Conservation (phyloP, 169 alveolate species). For the Eimeria necatrix region DNA sequence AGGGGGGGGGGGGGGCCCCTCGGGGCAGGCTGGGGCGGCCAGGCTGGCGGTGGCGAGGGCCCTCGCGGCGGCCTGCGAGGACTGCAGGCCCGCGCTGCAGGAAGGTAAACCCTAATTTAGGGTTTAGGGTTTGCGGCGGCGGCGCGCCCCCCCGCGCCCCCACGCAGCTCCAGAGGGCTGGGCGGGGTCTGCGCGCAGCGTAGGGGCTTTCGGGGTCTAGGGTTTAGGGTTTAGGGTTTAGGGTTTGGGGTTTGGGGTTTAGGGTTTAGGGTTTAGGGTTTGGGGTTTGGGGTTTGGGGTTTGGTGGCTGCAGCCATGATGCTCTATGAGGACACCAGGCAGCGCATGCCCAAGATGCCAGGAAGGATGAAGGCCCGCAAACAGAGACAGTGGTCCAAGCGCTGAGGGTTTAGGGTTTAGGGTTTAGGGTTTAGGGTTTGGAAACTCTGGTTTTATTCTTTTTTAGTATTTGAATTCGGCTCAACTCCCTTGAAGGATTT, state of each 20-base stretch:
- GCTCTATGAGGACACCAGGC: slow-evolving; percentile 90
- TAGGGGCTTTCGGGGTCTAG: neutral
- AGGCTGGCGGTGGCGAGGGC: slow-evolving; percentile 92
- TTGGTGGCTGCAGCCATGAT: slow-evolving; percentile 80
- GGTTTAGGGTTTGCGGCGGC: slow-evolving; percentile 21
- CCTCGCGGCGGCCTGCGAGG: slow-evolving; percentile 89
- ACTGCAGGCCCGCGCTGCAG: slow-evolving; percentile 83
- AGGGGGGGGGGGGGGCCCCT: slow-evolving; percentile 90
- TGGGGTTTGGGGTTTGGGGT: slow-evolving; percentile 40
- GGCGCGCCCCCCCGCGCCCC: too few relatives aligned
- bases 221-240: neutral
- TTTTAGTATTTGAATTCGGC: too few relatives aligned
- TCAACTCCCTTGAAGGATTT: too few relatives aligned
- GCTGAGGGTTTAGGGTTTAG: slow-evolving; percentile 80
- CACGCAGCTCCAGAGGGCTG: too few relatives aligned
- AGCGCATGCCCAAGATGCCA: slow-evolving; percentile 93
- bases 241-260: neutral
- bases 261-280: slow-evolving; percentile 5
- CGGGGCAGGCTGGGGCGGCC: slow-evolving; percentile 92
- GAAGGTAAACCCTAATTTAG: slow-evolving; percentile 74
- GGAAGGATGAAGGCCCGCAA: slow-evolving; percentile 91
- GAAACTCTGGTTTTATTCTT: too few relatives aligned
- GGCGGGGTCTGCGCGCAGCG: too few relatives aligned
- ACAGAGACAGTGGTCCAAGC: slow-evolving; percentile 89
- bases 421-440: slow-evolving; percentile 50